Evolutionary conservation across 2,329 filamentous ascomycete genomes (phyloP).

Genomic region (Dactylellina haptotyla): DNA sequence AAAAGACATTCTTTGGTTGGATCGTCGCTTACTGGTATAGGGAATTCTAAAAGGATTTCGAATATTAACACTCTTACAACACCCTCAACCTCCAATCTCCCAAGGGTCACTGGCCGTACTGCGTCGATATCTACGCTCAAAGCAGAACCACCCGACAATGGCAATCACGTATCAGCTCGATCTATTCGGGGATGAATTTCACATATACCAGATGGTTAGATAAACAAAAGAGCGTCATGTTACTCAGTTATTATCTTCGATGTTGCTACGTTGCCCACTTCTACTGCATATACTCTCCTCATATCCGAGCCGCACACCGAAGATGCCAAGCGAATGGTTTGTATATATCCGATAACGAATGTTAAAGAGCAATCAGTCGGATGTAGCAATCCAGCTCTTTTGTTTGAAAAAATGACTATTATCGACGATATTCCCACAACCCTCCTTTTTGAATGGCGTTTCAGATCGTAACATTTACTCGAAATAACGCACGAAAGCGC

Average conservation of each 20-base stretch:
- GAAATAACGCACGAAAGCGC: too few relatives aligned
- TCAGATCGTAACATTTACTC: background rate
- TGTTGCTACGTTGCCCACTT: too few relatives aligned
- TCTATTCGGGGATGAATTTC: conserved; percentile 27
- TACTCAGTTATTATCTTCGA: too few relatives aligned
- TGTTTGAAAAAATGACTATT: too few relatives aligned
- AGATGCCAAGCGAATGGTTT: too few relatives aligned
- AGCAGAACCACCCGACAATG: conserved; percentile 30
- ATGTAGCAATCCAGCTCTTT: too few relatives aligned
- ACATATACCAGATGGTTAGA: background rate
- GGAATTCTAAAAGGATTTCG: conserved; percentile 24
- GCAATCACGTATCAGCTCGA: conserved; percentile 19
- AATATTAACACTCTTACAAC: conserved; percentile 15
- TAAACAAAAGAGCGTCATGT: too few relatives aligned
- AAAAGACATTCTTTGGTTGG: conserved; percentile 48
- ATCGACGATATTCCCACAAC: background rate
- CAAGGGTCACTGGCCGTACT: conserved; percentile 40
- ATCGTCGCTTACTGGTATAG: conserved; percentile 14
- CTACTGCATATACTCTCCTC: too few relatives aligned
- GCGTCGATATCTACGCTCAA: conserved; percentile 47
- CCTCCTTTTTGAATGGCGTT: background rate
- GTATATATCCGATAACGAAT: too few relatives aligned
- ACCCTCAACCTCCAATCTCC: conserved; percentile 27
- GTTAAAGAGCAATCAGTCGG: too few relatives aligned
- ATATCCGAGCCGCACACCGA: too few relatives aligned